These are phyloP conservation scores for Tephrocybe sp. DNA, from an alignment of 768 basidiomycete species.

Conservation along the genomic window DNA sequence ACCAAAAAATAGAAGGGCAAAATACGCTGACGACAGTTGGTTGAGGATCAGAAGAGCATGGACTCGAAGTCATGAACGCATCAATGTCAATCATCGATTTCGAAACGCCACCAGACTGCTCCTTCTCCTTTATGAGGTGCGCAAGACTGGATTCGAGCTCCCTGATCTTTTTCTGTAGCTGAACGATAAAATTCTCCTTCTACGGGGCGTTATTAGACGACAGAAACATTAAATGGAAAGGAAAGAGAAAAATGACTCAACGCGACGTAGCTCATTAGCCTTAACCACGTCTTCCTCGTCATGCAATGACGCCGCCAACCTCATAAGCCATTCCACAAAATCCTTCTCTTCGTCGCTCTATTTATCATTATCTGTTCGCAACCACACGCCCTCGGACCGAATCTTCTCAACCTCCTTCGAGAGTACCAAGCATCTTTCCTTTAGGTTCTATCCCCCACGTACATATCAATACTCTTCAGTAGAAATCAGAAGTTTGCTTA, in stretches of 20 bases:
- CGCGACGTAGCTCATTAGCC: conserved; percentile 54
- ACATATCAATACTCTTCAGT: too few species aligned
- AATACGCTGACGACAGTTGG: not conserved
- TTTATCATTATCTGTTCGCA: too few species aligned
- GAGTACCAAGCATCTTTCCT: too few species aligned
- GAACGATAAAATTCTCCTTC: conserved; percentile 39
- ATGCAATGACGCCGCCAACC: conserved; percentile 42
- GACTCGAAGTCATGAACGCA: conserved; percentile 37
- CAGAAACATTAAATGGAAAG: not conserved
- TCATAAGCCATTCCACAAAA: conserved; percentile 44
- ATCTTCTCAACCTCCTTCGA: too few species aligned
- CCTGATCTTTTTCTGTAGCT: conserved; percentile 41
- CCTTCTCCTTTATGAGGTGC: conserved; percentile 39
- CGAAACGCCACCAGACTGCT: conserved; percentile 17
- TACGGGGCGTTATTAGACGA: not conserved
- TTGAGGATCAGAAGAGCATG: conserved; percentile 10
- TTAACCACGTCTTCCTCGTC: conserved; percentile 54
- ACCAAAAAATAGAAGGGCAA: not conserved
- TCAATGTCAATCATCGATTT: conserved; percentile 40
- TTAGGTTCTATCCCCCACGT: too few species aligned
- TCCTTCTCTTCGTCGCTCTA: conserved; percentile 52
- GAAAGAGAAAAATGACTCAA: conserved; percentile 21
- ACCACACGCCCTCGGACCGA: too few species aligned
- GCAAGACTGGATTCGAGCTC: conserved; percentile 47
- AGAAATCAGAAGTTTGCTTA: too few species aligned